Conservation (phyloP, 2,329 filamentous ascomycete genomes). For the Calonectria hongkongensis region DNA sequence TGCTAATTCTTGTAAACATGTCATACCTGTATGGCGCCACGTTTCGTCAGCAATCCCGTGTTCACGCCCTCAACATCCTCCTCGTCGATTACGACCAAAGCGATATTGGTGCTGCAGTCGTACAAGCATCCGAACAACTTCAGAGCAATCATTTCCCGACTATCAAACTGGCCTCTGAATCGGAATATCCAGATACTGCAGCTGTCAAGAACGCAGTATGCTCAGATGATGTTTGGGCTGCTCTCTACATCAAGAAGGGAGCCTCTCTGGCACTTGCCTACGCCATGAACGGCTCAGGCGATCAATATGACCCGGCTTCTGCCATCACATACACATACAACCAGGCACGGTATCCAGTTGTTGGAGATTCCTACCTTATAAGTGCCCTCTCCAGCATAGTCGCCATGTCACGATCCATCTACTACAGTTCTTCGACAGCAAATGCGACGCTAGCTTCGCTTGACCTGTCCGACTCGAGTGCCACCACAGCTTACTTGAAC, state of each 20-base stretch:
- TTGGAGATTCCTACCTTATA: conserved; percentile 7
- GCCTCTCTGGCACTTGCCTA: background rate
- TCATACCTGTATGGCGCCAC: conserved; percentile 26
- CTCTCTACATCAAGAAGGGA: conserved; percentile 17
- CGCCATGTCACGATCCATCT: conserved; percentile 4
- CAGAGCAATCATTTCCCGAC: conserved; percentile 19
- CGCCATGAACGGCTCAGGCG: background rate
- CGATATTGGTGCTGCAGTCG: background rate
- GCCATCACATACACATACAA: conserved; percentile 24
- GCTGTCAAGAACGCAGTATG: conserved; percentile 26
- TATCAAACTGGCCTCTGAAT: background rate
- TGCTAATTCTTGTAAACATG: conserved; percentile 21
- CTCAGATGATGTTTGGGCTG: conserved; percentile 18
- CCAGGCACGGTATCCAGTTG: conserved; percentile 19
- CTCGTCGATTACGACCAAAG: conserved; percentile 29
- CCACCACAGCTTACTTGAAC: conserved; percentile 16
- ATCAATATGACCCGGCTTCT: conserved; percentile 8
- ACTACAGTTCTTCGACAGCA: background rate
- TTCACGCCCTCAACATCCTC: conserved; percentile 31
- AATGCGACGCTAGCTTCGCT: conserved; percentile 9
- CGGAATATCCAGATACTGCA: background rate
- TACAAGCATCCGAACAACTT: conserved; percentile 3
- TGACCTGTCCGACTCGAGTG: background rate
- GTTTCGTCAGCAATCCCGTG: conserved; percentile 3
- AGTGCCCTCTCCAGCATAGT: background rate